Percentiles rank a stretch among this genome's conserved stretches.
These are phyloP conservation scores for Hyphopichia buzzinii DNA, from an alignment of 1,139 yeast species.

Conservation along the genomic window DNA sequence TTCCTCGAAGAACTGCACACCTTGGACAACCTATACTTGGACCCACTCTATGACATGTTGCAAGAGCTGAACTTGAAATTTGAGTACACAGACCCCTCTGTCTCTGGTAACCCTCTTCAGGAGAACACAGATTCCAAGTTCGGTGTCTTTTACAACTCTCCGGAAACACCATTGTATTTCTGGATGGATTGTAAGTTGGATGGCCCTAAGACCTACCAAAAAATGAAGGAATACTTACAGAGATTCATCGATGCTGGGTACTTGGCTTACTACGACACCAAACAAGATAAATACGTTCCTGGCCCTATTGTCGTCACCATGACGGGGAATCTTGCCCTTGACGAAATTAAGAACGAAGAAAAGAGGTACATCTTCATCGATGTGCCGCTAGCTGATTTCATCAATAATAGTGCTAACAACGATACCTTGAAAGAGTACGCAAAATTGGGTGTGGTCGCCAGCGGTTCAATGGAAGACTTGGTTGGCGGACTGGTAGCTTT, in stretches of 20 bases:
- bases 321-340: conserved; percentile 42
- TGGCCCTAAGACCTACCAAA: conserved; percentile 30
- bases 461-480: conserved; percentile 31
- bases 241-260: conserved; percentile 33
- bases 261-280: conserved; percentile 33
- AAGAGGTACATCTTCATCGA: conserved; percentile 37
- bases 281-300: conserved; percentile 18
- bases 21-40: conserved; percentile 50
- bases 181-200: conserved; percentile 46
- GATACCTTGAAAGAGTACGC: conserved; percentile 19
- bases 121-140: conserved; percentile 17
- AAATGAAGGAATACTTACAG: conserved; percentile 27
- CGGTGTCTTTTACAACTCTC: conserved; percentile 38
- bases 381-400: conserved; percentile 33
- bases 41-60: conserved; percentile 49
- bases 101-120: conserved; percentile 10
- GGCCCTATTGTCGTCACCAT: conserved; percentile 42
- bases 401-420: conserved; percentile 10
- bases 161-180: conserved; percentile 37
- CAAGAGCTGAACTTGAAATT: conserved; percentile 41
- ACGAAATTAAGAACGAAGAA: conserved; percentile 21
- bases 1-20: conserved; percentile 46
- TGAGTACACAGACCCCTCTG: conserved; percentile 10
- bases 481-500: conserved; percentile 23
- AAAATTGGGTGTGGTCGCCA: conserved; percentile 33